A percentile compares a stretch with the other conserved stretches of the same genome.
Evolutionary conservation across 805 yeast genomes (phyloP).

Genomic region (Tetrapisispora phaffii): DNA sequence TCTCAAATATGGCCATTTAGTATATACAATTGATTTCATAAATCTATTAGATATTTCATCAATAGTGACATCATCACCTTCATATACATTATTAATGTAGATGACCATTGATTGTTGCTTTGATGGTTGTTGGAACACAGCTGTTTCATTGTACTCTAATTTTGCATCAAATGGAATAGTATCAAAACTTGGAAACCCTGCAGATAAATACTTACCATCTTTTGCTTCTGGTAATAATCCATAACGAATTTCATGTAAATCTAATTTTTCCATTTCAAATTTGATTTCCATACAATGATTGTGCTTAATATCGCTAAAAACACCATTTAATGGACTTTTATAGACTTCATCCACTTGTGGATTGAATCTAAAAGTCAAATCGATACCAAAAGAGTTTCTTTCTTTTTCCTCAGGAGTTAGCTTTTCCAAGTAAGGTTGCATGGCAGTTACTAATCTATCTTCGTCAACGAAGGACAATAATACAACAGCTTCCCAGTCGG

Average conservation of each 20-base stretch:
- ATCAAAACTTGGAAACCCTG: slow-evolving; percentile 83
- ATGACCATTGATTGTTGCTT: slow-evolving; percentile 74
- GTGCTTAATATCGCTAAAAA: slow-evolving; percentile 67
- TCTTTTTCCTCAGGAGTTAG: slow-evolving; percentile 59
- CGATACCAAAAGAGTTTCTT: slow-evolving; percentile 69
- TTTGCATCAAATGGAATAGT: slow-evolving; percentile 52
- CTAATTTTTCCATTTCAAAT: slow-evolving; percentile 43
- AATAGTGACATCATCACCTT: slow-evolving; percentile 39
- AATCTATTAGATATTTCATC: slow-evolving; percentile 58
- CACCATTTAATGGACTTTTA: slow-evolving; percentile 64
- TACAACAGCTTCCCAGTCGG: slow-evolving; percentile 97
- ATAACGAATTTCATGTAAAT: slow-evolving; percentile 31
- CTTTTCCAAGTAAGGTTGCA: slow-evolving; percentile 53
- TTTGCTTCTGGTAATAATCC: slow-evolving; percentile 61
- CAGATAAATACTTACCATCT: slow-evolving; percentile 59
- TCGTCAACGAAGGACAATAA: slow-evolving; percentile 87
- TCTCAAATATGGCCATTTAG: slow-evolving; percentile 83
- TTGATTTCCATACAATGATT: slow-evolving; percentile 64
- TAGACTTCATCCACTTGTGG: slow-evolving; percentile 63
- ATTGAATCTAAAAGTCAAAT: slow-evolving; percentile 58
- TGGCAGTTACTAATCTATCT: slow-evolving; percentile 57
- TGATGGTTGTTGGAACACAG: slow-evolving; percentile 78
- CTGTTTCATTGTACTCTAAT: slow-evolving; percentile 52
- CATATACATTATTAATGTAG: slow-evolving; percentile 44
- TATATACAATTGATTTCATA: slow-evolving; percentile 54